Conservation (phyloP, 2,329 filamentous ascomycete species). For the Talaromyces sp. region DNA sequence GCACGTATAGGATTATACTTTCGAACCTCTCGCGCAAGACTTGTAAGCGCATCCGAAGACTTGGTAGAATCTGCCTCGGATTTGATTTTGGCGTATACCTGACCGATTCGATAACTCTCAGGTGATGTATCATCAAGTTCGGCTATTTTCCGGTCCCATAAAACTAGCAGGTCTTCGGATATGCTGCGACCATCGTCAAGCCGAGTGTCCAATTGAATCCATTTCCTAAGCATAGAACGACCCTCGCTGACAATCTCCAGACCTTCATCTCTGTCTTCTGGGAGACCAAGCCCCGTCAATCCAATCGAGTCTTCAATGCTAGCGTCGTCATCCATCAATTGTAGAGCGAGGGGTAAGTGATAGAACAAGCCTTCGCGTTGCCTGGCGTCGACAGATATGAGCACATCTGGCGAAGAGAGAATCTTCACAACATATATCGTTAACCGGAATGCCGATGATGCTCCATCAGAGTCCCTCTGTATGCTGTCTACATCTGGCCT, state of each 20-base stretch:
- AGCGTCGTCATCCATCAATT: conserved; percentile 61
- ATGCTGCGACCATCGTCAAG: conserved; percentile 25
- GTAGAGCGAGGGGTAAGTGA: conserved; percentile 54
- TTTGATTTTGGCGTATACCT: conserved; percentile 43
- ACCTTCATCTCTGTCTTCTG: conserved; percentile 54
- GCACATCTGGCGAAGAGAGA: conserved; percentile 46
- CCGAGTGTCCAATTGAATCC: conserved; percentile 35
- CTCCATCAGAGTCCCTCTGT: conserved; percentile 64
- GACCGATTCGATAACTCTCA: conserved; percentile 40
- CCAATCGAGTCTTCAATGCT: conserved; percentile 56
- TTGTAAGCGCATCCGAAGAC: conserved; percentile 33
- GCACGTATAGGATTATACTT: conserved; percentile 48
- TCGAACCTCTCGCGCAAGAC: conserved; percentile 37
- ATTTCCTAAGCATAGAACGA: conserved; percentile 48
- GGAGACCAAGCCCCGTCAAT: conserved; percentile 50
- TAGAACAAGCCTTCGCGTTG: conserved; percentile 45
- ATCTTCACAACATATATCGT: conserved; percentile 67
- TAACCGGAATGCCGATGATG: conserved; percentile 72
- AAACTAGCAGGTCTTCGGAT: conserved; percentile 27
- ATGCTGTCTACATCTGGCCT: conserved; percentile 34
- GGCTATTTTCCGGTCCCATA: conserved; percentile 40
- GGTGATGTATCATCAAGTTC: conserved; percentile 32
- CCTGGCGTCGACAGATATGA: conserved; percentile 34
- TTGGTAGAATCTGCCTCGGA: conserved; percentile 32
- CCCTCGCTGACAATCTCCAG: conserved; percentile 54